Evolutionary conservation across 2,329 filamentous ascomycete genomes (phyloP).

Genomic region (Hypoxylon sp.): DNA sequence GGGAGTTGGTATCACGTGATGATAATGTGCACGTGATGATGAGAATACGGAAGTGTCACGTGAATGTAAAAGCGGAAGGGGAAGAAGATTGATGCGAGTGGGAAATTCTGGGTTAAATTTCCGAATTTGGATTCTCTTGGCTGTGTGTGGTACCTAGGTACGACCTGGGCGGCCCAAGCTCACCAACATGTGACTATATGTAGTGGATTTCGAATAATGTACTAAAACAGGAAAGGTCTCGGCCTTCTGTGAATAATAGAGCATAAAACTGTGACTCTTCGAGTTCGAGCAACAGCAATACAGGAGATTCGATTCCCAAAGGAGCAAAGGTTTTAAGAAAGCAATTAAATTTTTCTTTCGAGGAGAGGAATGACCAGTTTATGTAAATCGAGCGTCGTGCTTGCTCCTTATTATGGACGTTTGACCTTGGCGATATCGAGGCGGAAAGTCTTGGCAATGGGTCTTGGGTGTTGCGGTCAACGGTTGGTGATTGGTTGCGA

Average conservation of each 20-base stretch:
- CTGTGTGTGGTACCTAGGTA: slow-evolving; percentile 25
- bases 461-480: slow-evolving; percentile 50
- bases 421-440: slow-evolving; percentile 53
- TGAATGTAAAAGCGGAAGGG: neutral
- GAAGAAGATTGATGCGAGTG: slow-evolving; percentile 4
- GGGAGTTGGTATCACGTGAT: slow-evolving; percentile 7
- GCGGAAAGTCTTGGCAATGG: slow-evolving; percentile 55
- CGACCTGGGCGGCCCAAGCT: slow-evolving; percentile 26
- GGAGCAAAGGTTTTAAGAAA: slow-evolving; percentile 35
- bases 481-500: slow-evolving; percentile 46
- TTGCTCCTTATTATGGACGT: slow-evolving; percentile 53
- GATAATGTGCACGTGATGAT: slow-evolving; percentile 9
- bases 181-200: slow-evolving; percentile 30
- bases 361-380: slow-evolving; percentile 50
- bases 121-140: slow-evolving; percentile 9
- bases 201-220: slow-evolving; percentile 13
- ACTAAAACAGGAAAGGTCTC: slow-evolving; percentile 21
- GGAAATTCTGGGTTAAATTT: slow-evolving; percentile 16
- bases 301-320: slow-evolving; percentile 34
- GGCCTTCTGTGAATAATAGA: slow-evolving; percentile 16
- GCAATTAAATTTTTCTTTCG: slow-evolving; percentile 9
- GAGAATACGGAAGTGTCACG: neutral
- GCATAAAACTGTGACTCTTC: slow-evolving; percentile 16
- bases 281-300: slow-evolving; percentile 18
- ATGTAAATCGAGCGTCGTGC: slow-evolving; percentile 52